Base-by-base conservation (phyloP, 2,329 filamentous ascomycete species). In the Xylaria polymorpha region DNA sequence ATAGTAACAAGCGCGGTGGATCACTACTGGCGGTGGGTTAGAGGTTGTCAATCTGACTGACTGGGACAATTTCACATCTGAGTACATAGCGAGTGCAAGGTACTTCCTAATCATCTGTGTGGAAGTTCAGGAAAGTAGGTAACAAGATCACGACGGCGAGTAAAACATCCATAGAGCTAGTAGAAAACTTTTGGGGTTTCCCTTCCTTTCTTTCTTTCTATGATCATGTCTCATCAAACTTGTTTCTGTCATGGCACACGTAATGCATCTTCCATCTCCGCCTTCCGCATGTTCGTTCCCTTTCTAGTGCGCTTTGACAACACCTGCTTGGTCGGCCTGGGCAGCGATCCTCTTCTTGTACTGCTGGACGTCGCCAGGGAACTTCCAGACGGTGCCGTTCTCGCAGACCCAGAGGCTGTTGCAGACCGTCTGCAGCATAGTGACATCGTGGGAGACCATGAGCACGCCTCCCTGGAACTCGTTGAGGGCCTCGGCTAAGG, bases 381-480 rank as follows among this genome's bases (percentile, higher is more conserved):
- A 99, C 84, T 98, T 94, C 87, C 97, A 94, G 22, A 99, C 94
- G 1, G 91, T 96, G 10, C 96, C 96, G 68, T 91, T 86, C 80
- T 99, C 96, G 78, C 96, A 99, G 71, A 99, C 95, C 96, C 96
- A 99, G 77, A 99, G 83, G 79, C 91, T 96, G 60, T 86, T 96
- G 82, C 96, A 99, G 44, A 99, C 96, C 62, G 92, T 97, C 85
- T 97, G 94, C 81, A 99, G 81, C 94, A 99, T 98, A 0, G 96
- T 98, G 63, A 99, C 96, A 79, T 99, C 96, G 91, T 99, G 96
- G 78, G 93, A 97, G 66, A 99, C 96, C 94, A 99, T 98, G 76
- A 99, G 85, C 65, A 99, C 94, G 80, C 96, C 96, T 70, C 96
- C 96, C 83, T 97, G 88, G 83, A 98, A 99, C 72, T 91, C 88